A percentile compares a stretch with the other conserved stretches of the same genome.
phyloP scores from a whole-genome alignment of 164 flowering plant species.

The Liriodendron chinense region DNA sequence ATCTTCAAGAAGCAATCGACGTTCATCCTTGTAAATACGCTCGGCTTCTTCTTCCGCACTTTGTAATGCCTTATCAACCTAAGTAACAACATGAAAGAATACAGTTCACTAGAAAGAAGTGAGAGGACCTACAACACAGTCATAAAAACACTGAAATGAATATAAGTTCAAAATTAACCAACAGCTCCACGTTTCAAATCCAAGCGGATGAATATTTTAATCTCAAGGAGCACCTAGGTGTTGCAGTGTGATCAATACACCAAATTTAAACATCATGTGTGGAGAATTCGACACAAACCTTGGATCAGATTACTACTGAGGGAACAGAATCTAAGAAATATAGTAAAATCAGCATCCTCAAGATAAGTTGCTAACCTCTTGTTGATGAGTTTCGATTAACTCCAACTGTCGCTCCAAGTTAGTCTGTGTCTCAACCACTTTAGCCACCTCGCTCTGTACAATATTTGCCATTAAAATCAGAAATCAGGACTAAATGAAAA shows the following conservation, averaged over 20 bases:
- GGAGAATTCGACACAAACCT: not conserved
- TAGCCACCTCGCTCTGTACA: constrained; percentile 82
- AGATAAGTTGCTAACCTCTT: constrained; percentile 52
- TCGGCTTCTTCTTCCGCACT: constrained; percentile 97
- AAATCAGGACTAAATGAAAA: not conserved
- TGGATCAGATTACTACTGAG: not conserved
- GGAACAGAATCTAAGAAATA: not conserved
- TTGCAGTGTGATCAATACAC: not conserved
- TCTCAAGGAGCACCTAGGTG: not conserved
- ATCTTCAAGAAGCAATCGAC: constrained; percentile 74
- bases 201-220: not conserved
- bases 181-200: not conserved
- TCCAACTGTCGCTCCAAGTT: constrained; percentile 81
- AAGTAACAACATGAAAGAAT: not conserved
- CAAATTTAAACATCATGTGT: not conserved
- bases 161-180: not conserved
- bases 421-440: constrained; percentile 88
- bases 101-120: not conserved
- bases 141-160: not conserved
- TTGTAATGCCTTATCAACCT: constrained; percentile 95
- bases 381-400: constrained; percentile 94
- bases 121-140: not conserved
- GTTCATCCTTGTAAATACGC: constrained; percentile 89
- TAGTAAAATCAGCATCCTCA: not conserved
- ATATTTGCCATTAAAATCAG: not conserved